A percentile compares a stretch with the other conserved stretches of the same genome.
Conservation (phyloP, 2,329 filamentous ascomycete genomes). For the Xylogone sp. region DNA sequence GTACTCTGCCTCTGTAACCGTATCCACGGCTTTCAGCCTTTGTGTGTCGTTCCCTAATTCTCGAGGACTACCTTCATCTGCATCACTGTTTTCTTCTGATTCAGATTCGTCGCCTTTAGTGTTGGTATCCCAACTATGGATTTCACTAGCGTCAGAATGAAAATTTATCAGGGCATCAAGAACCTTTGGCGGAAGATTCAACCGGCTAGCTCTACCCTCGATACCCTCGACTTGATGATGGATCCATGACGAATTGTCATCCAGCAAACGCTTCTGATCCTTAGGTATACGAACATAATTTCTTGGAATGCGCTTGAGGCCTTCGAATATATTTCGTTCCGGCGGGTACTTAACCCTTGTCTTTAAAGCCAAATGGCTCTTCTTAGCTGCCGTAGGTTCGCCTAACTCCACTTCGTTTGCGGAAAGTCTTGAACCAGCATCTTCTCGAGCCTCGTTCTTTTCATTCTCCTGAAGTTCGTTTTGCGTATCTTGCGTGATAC, state of each 20-base stretch:
- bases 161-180: conserved; percentile 13
- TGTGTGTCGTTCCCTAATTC: background rate
- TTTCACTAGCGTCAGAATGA: background rate
- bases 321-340: conserved; percentile 21
- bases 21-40: background rate
- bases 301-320: conserved; percentile 30
- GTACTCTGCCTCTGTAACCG: background rate
- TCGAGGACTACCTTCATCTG: background rate
- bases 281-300: conserved; percentile 41
- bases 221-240: conserved; percentile 7
- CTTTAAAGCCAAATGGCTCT: conserved; percentile 5
- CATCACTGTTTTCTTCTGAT: background rate
- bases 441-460: conserved; percentile 17
- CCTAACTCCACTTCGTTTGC: background rate
- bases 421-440: background rate
- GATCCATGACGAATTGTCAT: conserved; percentile 37
- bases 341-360: conserved; percentile 13
- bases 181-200: conserved; percentile 32
- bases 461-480: conserved; percentile 7
- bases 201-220: conserved; percentile 13
- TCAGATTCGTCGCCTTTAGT: background rate
- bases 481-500: too few species aligned
- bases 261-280: conserved; percentile 47
- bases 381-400: background rate
- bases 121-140: background rate